Base-by-base conservation (phyloP, 2,329 filamentous ascomycete genomes). In the Fusarium setosum region DNA sequence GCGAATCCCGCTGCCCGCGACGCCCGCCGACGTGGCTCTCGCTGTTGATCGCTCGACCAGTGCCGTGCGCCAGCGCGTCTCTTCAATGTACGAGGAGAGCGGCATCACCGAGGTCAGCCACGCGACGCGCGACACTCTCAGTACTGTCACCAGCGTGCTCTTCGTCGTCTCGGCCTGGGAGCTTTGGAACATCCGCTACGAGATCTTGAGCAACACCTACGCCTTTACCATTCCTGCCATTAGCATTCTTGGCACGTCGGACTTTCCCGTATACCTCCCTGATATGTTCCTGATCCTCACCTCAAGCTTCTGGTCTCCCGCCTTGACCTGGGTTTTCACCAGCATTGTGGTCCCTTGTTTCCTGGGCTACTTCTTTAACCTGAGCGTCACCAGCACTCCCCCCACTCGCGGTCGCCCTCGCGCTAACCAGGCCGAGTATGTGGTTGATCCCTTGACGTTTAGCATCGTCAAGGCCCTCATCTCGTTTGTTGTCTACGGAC, bases 281-380 rank as follows among this genome's bases (percentile, higher is more conserved):
- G 92, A 98, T 77, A 82, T 97, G 70, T 96, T 96, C 77, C 79
- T 90, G 26, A 81, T 97, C 9, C 79, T 97, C 34, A 92, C 91
- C 2, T 81, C 85, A 35, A 86, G 86, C 23, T 98, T 97, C 84
- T 98, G 95, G 95, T 89, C 87, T 1, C 91, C 94, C 0, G 88
- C 92, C 55, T 83, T 89, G 8, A 84, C 94, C 18, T 98, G 94
- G 94, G 76, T 88, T 6, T 75, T 90, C 32, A 96, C 93, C 10
- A 91, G 88, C 74, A 77, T 92, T 54, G 72, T 92, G 40, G 67
- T 95, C 24, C 95, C 95, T 2, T 81, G 90, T 48, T 63, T 92
- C 29, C 83, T 89, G 38, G 93, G 92, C 23, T 98, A 96, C 82
- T 97, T 97, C 76, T 91, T 97, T 86, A 98, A 98, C 79, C 79